Percentiles rank a stretch among this genome's conserved stretches.
These are phyloP conservation scores for Conringia planisiliqua DNA, from an alignment of 345 rosid genomes.

Conservation along the genomic window DNA sequence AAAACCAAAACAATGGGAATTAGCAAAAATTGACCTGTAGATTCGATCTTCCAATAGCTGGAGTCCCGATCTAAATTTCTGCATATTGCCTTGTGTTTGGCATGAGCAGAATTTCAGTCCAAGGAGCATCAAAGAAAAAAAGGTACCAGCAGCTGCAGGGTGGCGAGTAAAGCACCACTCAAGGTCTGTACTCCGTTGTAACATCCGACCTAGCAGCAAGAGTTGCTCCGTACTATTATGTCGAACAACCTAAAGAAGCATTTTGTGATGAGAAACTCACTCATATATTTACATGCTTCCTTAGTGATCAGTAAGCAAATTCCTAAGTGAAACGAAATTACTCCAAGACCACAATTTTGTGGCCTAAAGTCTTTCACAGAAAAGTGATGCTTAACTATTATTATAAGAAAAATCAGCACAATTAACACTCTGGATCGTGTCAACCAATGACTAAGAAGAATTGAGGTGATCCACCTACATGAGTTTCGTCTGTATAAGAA, in stretches of 20 bases:
- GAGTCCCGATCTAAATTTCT: conserved; percentile 82
- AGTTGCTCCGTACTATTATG: conserved; percentile 95
- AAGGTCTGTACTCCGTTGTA: conserved; percentile 79
- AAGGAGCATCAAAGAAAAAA: conserved; percentile 94
- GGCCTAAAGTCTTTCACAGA: conserved; percentile 7
- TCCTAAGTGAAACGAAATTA: not conserved
- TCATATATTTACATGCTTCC: not conserved
- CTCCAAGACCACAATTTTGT: conserved; percentile 8
- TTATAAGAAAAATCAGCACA: conserved; percentile 3
- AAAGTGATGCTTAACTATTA: conserved; percentile 15
- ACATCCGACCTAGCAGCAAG: conserved; percentile 84
- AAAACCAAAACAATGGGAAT: not conserved
- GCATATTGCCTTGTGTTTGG: conserved; percentile 81
- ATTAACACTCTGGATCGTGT: not conserved
- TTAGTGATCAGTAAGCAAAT: conserved; percentile 15
- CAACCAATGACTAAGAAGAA: conserved; percentile 11
- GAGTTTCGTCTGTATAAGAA: not conserved
- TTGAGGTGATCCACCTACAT: conserved; percentile 2
- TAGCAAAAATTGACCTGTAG: conserved; percentile 56
- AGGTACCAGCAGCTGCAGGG: conserved; percentile 97
- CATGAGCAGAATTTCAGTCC: conserved; percentile 95
- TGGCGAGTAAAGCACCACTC: conserved; percentile 95
- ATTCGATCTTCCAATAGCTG: conserved; percentile 91
- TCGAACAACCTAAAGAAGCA: conserved; percentile 64
- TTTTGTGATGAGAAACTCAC: conserved; percentile 21